Evolutionary conservation across 306 rosid species (phyloP), one percentile per base, ranked within the genome.

Genomic region (Prunus fruticosa): DNA sequence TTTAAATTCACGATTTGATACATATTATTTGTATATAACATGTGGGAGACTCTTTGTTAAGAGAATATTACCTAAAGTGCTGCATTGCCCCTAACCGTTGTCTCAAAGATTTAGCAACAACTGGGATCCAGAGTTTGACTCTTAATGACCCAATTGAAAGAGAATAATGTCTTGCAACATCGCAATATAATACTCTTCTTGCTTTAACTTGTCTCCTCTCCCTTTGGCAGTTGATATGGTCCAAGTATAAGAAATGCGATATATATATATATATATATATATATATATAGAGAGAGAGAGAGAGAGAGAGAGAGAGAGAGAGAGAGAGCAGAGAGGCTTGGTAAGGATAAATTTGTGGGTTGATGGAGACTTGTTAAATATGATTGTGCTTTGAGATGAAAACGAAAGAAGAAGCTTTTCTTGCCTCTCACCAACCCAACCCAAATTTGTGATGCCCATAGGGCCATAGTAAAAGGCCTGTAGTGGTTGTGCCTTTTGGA

Each of bases 351-450:
- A 67, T 60, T 71, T 76, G 71, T 68, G 80, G 30, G 82, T 62
- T 77, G 84, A 82, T 66, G 49, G 73, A 41, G 87, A 71, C 79
- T 81, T 8, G 41, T 41, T 72, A 50, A 72, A 41, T n/a, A 89
- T 87, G 86, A 91, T 88, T 84, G 64, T 66, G 81, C 79, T 83
- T 67, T 74, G 53, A 75, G 84, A 84, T 80, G 79, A 80, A 73
- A 76, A 18, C 71, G 47, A 89, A 84, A 70, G 80, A 85, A 73
- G 84, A 76, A 80, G 68, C 71, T 16, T 79, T 79, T 79, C 89
- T 76, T 91, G 97, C 89, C 85, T 80, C 92, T 89, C 83, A 87
- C 85, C 94, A 80, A 86, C 92, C 92, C 91, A 82, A 89, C 94
- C 92, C 85, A 74, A 28, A 64, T 67, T 86, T 81, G 82, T 71